These are phyloP conservation scores for Porpolomopsis calyptriformis DNA, from an alignment of 768 basidiomycete genomes.

Conservation along the genomic window DNA sequence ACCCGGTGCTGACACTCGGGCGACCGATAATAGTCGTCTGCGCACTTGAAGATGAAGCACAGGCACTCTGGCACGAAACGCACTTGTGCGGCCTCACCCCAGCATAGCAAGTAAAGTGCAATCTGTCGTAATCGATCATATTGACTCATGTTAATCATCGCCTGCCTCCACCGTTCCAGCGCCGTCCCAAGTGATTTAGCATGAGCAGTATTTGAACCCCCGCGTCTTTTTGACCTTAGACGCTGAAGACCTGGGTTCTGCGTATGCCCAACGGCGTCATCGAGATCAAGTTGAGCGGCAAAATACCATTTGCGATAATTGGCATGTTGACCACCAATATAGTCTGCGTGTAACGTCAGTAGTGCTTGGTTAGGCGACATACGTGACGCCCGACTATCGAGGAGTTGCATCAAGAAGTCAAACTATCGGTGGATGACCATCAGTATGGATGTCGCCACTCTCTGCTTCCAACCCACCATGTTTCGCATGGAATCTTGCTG, in stretches of 20 bases:
- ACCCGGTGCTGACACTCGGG: slow-evolving; percentile 93
- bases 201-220: slow-evolving; percentile 39
- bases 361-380: slow-evolving; percentile 96
- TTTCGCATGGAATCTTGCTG: slow-evolving; percentile 92
- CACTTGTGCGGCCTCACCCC: slow-evolving; percentile 98
- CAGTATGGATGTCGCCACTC: slow-evolving; percentile 4
- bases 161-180: slow-evolving; percentile 87
- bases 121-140: slow-evolving; percentile 96
- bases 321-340: slow-evolving; percentile 95
- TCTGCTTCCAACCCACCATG: slow-evolving; percentile 47
- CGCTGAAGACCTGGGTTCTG: slow-evolving; percentile 87
- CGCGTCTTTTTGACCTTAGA: slow-evolving; percentile 56
- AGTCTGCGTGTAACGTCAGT: slow-evolving; percentile 93
- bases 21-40: slow-evolving; percentile 98
- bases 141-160: slow-evolving; percentile 98
- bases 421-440: slow-evolving; percentile 41
- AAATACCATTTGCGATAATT: slow-evolving; percentile 99
- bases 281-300: slow-evolving; percentile 95
- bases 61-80: slow-evolving; percentile 94
- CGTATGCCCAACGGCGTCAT: slow-evolving; percentile 87
- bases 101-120: slow-evolving; percentile 88
- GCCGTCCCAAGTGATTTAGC: slow-evolving; percentile 70
- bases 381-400: slow-evolving; percentile 92
- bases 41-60: slow-evolving; percentile 99
- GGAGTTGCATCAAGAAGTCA: slow-evolving; percentile 94